Conservation (phyloP, 2,329 filamentous ascomycete species). For the Colletotrichum spaethianum region DNA sequence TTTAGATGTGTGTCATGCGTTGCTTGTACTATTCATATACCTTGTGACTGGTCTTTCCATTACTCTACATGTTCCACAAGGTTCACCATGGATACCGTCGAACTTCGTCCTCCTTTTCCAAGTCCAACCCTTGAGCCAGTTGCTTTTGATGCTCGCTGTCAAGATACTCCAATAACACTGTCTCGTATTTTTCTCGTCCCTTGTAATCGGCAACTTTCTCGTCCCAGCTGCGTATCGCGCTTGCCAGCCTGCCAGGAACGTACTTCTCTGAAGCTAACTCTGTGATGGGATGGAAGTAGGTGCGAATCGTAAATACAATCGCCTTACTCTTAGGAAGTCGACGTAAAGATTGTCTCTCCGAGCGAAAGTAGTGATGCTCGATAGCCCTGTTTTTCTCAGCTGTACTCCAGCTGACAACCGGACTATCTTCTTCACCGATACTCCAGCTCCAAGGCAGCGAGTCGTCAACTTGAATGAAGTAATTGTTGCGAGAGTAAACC, state of each 20-base stretch:
- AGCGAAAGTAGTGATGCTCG: conserved; percentile 82
- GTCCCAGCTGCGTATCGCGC: conserved; percentile 85
- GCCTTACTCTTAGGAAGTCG: conserved; percentile 71
- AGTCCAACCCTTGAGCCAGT: conserved; percentile 74
- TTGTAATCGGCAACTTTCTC: conserved; percentile 84
- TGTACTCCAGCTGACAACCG: conserved; percentile 78
- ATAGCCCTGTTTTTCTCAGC: conserved; percentile 82
- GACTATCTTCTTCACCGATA: conserved; percentile 80
- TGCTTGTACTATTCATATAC: not conserved
- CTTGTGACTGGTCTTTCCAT: not conserved
- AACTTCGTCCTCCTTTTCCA: conserved; percentile 72
- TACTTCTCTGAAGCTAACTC: conserved; percentile 79
- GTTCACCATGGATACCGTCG: conserved; percentile 72
- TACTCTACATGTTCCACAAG: not conserved
- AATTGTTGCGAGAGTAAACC: conserved; percentile 79
- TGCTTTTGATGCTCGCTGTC: conserved; percentile 83
- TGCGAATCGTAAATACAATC: conserved; percentile 82
- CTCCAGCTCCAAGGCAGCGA: conserved; percentile 81
- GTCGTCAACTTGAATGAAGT: conserved; percentile 91
- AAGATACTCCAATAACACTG: conserved; percentile 82
- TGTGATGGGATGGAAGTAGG: conserved; percentile 82
- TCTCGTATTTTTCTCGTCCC: conserved; percentile 80
- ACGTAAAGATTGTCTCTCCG: conserved; percentile 79
- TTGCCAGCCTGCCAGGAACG: conserved; percentile 83
- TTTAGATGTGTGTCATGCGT: not conserved